Base-by-base conservation (phyloP, 2,329 filamentous ascomycete genomes). In the Stachybotrys echinatus region DNA sequence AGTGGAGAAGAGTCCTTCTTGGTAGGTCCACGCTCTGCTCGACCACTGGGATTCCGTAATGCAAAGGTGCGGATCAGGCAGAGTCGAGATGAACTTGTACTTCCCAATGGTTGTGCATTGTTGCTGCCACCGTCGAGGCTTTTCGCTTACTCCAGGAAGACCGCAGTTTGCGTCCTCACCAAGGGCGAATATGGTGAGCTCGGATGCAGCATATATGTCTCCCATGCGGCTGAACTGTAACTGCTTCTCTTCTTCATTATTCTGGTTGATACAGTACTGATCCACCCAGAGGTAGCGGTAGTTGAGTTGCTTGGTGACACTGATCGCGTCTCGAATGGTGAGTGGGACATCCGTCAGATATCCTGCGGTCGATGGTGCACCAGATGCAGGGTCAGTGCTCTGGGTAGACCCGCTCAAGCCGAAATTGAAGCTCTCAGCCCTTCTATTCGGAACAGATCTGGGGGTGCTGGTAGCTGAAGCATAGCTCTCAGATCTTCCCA, bases 61-160 rank as follows among this genome's bases (percentile, higher is more conserved):
- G 27, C 44, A 46, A n/a, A 46, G n/a, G 21, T 46, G 44, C 23
- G 44, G 44, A 37, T 46, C 44, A 17, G 44, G 44, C 44, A 34
- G 34, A 3, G 44, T 46, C 23, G 44, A 34, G 18, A 46, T 18
- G 22, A 46, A 19, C 44, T 37, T 23, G 19, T 34, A 46, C 12
- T 17, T 17, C 18, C 10, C 17, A 17, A 46, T 18, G 4, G 22
- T 37, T 46, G 44, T 46, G 27, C 22, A 46, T 10, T 37, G 44
- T 20, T 37, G 44, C n/a, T 37, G 10, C 23, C 27, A 46, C 12
- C 20, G n/a, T 4, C 8, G 7, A 17, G n/a, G 6, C 14, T 19
- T 37, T 10, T 10, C 14, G 44, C 23, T 46, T 6, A 46, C 44
- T 7, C 44, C 44, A 4, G 44, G 44, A 10, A 46, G 44, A 23